Base-by-base conservation (phyloP, 1,284 basidiomycete genomes). In the Xerocomus nothofagi region DNA sequence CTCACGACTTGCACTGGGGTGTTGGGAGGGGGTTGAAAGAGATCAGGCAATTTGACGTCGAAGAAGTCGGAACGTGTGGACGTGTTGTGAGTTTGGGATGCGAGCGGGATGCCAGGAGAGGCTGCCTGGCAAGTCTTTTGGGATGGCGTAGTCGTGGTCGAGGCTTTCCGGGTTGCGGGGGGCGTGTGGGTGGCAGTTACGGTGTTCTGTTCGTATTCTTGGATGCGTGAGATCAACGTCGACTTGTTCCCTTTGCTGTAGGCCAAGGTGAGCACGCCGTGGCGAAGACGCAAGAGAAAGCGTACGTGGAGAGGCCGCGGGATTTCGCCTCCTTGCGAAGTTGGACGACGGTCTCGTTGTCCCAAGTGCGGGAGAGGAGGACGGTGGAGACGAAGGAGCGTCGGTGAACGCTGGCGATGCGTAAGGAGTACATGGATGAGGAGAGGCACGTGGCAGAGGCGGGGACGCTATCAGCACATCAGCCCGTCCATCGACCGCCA, bases 251-350 rank as follows among this genome's bases (percentile, higher is more conserved):
- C 84, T 54, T 70, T 74, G 20, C 84, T 86, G 57, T 44, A 24
- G 4, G 24, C 24, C n/a, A n/a, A 24, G 17, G 44, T 63, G 39
- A 57, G 49, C 3, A 24, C 17, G 18, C n/a, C 18, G 14, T 12
- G 15, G 18, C 20, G 24, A 31, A 46, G 14, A 23, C 6, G 34
- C 18, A 37, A 40, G 40, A 38, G 26, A 26, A 20, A 18, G 73
- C 86, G 49, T 72, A 85, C 82, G 75, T 71, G 41, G 83, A 75
- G 21, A 92, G 70, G 43, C 86, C 85, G 43, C 86, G 80, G 44
- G 70, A 68, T 64, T 76, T 86, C 39, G 85, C 78, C 66, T 89
- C 84, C 49, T 76, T 73, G 65, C 79, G 81, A 44, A 91, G 76
- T 39, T 79, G 76, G 9, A 73, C 72, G 44, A 86, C 70, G 40